These are phyloP conservation scores for Zalaria obscura DNA, from an alignment of 2,329 filamentous ascomycete genomes.

Conservation along the genomic window DNA sequence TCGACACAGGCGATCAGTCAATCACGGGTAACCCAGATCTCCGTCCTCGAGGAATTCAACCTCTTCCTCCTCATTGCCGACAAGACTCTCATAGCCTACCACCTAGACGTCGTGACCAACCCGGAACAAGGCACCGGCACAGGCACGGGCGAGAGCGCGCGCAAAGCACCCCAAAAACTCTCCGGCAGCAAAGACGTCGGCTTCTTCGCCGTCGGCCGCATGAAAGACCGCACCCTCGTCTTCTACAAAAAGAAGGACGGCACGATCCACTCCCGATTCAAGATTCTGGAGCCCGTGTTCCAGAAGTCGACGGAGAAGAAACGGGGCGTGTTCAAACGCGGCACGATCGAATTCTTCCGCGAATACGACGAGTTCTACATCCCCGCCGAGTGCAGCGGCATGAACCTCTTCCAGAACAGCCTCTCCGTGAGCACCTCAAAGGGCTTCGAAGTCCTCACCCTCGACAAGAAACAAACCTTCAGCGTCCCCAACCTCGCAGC, in stretches of 20 bases:
- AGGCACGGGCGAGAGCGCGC: slow-evolving; percentile 54
- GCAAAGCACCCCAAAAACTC: slow-evolving; percentile 81
- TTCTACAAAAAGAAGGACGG: slow-evolving; percentile 96
- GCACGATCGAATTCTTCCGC: slow-evolving; percentile 86
- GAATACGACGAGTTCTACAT: slow-evolving; percentile 99
- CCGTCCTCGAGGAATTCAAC: slow-evolving; percentile 90
- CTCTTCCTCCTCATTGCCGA: slow-evolving; percentile 85
- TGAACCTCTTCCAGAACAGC: slow-evolving; percentile 92
- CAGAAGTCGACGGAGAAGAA: slow-evolving; percentile 84
- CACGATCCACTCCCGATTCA: slow-evolving; percentile 76
- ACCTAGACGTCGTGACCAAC: slow-evolving; percentile 67
- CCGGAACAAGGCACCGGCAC: slow-evolving; percentile 33
- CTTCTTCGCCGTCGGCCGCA: slow-evolving; percentile 88
- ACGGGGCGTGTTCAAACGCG: slow-evolving; percentile 52
- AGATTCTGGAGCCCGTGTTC: slow-evolving; percentile 84
- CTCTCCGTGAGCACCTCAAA: slow-evolving; percentile 83
- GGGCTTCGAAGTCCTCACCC: slow-evolving; percentile 87
- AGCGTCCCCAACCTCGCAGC: slow-evolving; percentile 77
- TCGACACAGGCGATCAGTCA: slow-evolving; percentile 55
- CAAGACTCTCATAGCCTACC: slow-evolving; percentile 82
- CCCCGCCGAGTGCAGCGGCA: slow-evolving; percentile 81
- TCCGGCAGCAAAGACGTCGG: slow-evolving; percentile 80
- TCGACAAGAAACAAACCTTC: slow-evolving; percentile 95
- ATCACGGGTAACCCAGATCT: slow-evolving; percentile 73
- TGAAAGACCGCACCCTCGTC: slow-evolving; percentile 91